Conservation (phyloP, 2,329 filamentous ascomycete genomes). For the Epichloe uncinata region DNA sequence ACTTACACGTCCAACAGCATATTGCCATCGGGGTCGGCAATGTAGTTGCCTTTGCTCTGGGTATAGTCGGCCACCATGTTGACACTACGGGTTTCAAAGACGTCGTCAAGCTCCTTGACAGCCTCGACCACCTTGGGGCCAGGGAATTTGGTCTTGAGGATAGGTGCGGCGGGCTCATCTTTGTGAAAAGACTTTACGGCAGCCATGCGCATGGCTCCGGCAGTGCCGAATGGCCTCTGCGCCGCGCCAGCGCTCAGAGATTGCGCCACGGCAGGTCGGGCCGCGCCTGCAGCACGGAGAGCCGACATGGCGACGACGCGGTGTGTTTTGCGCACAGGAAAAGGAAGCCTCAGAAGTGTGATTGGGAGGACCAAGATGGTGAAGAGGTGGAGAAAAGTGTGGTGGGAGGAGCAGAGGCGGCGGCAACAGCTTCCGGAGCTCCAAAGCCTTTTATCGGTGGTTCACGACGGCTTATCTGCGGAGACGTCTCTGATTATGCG, state of each 20-base stretch:
- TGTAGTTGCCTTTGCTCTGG: slow-evolving; percentile 69
- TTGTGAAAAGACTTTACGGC: slow-evolving; percentile 27
- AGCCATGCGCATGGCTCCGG: slow-evolving; percentile 13
- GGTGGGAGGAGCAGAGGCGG: background rate
- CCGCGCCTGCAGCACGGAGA: slow-evolving; percentile 8
- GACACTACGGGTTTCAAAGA: slow-evolving; percentile 76
- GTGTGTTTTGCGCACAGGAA: background rate
- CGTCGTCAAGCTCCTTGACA: slow-evolving; percentile 56
- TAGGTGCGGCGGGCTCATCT: slow-evolving; percentile 38
- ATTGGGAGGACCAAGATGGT: background rate
- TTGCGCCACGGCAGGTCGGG: slow-evolving; percentile 1
- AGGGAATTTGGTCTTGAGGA: slow-evolving; percentile 51
- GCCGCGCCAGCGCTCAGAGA: slow-evolving; percentile 3
- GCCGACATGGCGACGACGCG: slow-evolving; percentile 5
- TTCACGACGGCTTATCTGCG: slow-evolving; percentile 1
- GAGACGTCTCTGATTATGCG: background rate
- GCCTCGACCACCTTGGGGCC: slow-evolving; percentile 61
- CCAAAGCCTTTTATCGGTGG: slow-evolving; percentile 4
- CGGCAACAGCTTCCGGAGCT: no score
- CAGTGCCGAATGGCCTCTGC: slow-evolving; percentile 5
- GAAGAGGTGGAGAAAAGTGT: background rate
- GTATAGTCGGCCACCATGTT: slow-evolving; percentile 72
- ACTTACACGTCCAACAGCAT: slow-evolving; percentile 57
- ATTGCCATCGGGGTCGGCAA: slow-evolving; percentile 60
- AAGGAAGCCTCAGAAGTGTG: background rate